Evolutionary conservation across 2,329 filamentous ascomycete species (phyloP), one percentile per base, ranked within the genome.

Genomic region (Furcasterigmium furcatum): DNA sequence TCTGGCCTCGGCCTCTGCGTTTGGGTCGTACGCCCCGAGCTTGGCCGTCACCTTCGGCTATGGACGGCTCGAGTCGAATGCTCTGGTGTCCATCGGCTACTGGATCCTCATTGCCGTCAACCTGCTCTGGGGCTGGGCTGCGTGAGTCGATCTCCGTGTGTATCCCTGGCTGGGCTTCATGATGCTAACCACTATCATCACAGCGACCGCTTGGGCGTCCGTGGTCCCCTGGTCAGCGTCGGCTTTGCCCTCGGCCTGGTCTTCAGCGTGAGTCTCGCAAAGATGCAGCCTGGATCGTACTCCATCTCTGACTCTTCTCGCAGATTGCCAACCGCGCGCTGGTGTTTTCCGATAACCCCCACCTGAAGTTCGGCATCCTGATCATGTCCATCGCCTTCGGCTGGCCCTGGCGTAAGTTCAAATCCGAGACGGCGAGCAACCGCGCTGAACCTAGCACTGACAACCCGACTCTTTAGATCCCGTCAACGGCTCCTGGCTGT

Each of bases 31-130:
- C 32, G 59, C 59, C 1, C 63, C 63, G 2, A 55, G 56, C 9
- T 49, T 67, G 9, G 64, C 67, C 5, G 52, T 47, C 18, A 61
- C 59, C 0, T 66, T 67, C 40, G 65, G 66, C 1, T 68, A 59
- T 35, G 59, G 58, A 41, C 50, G 58, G 14, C 58, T 69, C n/a
- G 53, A 56, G 45, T 56, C 61, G 16, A 64, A 65, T 36, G 62
- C 61, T 19, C 59, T 68, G 48, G 54, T 60, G 2, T 64, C 64
- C 1, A 62, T 69, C 16, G 65, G 66, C 6, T 50, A 54, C 2
- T 68, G 65, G 65, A 50, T 60, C 6, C 41, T 67, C n/a, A 46
- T 68, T 3, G 22, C 65, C 1, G 51, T 55, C 22, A 68, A 63
- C 35, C 16, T 68, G 2, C 21, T 53, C 5, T 66, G 60, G 58